Evolutionary conservation across 139 green algal species (phyloP).

Genomic region (Chlamydomonas incerta): DNA sequence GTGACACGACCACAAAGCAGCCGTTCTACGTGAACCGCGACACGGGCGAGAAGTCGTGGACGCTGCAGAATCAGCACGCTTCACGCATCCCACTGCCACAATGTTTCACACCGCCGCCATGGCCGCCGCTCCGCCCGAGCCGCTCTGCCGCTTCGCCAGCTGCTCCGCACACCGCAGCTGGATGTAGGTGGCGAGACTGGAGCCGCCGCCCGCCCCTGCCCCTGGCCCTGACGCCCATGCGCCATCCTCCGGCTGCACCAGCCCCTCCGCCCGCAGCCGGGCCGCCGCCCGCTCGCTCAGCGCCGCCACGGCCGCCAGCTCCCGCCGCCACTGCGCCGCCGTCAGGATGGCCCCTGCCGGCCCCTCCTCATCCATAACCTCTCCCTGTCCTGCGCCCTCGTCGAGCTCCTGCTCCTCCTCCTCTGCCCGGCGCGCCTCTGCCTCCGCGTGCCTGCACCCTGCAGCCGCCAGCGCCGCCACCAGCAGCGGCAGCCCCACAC

Average conservation of each 20-base stretch:
- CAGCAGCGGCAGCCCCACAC: not conserved
- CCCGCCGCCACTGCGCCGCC: not conserved
- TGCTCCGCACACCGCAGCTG: too few relatives aligned
- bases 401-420: not conserved
- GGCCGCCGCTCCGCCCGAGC: too few relatives aligned
- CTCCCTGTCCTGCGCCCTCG: not conserved
- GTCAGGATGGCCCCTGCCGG: not conserved
- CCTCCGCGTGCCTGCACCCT: not conserved
- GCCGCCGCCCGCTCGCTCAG: not conserved
- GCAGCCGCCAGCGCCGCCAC: not conserved
- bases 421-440: not conserved
- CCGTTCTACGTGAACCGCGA: conserved; percentile 80
- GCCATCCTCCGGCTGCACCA: not conserved
- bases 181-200: too few relatives aligned
- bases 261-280: not conserved
- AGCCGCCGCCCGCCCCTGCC: too few relatives aligned
- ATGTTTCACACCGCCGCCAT: too few relatives aligned
- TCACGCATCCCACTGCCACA: too few relatives aligned
- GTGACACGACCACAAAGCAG: conserved; percentile 64
- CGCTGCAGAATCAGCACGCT: conserved; percentile 29
- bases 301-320: not conserved
- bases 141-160: too few relatives aligned
- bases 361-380: not conserved
- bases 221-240: too few relatives aligned
- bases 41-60: conserved; percentile 80